These are phyloP conservation scores for Hyaloscypha finlandica DNA, from an alignment of 495 filamentous ascomycete genomes.

Conservation along the genomic window DNA sequence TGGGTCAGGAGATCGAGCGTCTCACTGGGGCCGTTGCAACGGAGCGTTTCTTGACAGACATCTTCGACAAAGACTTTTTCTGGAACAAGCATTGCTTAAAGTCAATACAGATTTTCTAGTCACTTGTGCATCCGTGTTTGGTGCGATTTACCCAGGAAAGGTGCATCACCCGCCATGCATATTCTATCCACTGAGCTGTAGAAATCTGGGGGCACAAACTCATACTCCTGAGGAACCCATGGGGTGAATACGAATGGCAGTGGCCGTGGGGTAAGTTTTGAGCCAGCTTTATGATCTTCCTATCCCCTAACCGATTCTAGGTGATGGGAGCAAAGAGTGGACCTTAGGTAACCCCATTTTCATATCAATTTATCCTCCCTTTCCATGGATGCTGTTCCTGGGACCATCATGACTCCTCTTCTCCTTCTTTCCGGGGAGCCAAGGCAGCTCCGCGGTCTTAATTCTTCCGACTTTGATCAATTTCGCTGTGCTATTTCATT, in stretches of 20 bases:
- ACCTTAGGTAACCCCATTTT: slow-evolving; percentile 47
- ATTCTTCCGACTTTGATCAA: no score
- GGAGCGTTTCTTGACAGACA: slow-evolving; percentile 73
- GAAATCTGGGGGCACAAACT: slow-evolving; percentile 78
- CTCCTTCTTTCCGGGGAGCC: no score
- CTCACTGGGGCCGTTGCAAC: slow-evolving; percentile 88
- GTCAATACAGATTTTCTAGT: slow-evolving; percentile 87
- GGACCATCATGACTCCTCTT: no score
- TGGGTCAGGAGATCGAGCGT: slow-evolving; percentile 79
- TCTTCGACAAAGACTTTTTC: slow-evolving; percentile 84
- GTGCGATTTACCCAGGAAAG: slow-evolving; percentile 60
- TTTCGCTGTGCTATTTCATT: no score
- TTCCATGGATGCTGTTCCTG: no score
- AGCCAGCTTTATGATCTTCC: no score
- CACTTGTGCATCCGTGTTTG: slow-evolving; percentile 61
- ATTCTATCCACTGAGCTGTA: slow-evolving; percentile 80
- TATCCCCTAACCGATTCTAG: no score
- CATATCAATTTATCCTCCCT: no score
- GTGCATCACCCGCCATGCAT: slow-evolving; percentile 77
- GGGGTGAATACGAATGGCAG: slow-evolving; percentile 84
- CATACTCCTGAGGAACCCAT: slow-evolving; percentile 80
- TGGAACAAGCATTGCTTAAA: slow-evolving; percentile 79
- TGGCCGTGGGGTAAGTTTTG: slow-evolving; percentile 64
- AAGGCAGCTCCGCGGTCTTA: no score
- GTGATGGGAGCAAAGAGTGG: slow-evolving; percentile 90